Evolutionary conservation across 768 basidiomycete genomes (phyloP), one percentile per base, ranked within the genome.

Genomic region (Udeniomyces megalosporus): DNA sequence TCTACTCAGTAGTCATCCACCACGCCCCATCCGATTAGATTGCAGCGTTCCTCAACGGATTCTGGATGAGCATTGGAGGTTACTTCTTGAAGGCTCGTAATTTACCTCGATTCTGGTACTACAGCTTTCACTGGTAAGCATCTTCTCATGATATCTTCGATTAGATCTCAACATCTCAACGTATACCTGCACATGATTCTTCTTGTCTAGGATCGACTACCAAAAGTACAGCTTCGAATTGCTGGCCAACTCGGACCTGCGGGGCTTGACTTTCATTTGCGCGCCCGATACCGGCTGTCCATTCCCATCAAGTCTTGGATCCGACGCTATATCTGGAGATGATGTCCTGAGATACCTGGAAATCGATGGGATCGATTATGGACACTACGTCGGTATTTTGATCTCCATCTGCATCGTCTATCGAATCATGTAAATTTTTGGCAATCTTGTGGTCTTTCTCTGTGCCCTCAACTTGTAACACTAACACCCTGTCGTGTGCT

Each of bases 61-160:
- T 82, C 64, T 82, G 80, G 80, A 82, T 82, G 81, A 76, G 61
- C 77, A 78, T 76, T 75, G 53, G 58, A 74, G 73, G 57, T 3
- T 65, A 51, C 47, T 61, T 67, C 71, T 80, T 82, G 72, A 76
- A 77, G 67, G 76, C 80, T 0, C 71, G 76, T 7, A 77, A 77
- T 10, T 75, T 82, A 2, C 81, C 81, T 0, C 72, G 78, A 0
- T 82, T 81, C 69, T 82, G 81, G 81, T 80, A 74, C 68, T 80
- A 76, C 66, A 79, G 76, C 38, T 78, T 79, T 68, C 80, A 81
- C 75, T 58, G n/a, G n/a, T n/a, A n/a, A n/a, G n/a, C n/a, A n/a
- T n/a, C n/a, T n/a, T n/a, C n/a, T n/a, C n/a, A n/a, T n/a, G n/a
- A n/a, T n/a, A n/a, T n/a, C n/a, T n/a, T n/a, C n/a, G n/a, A n/a